Conservation (phyloP, 305 asterid species). For the Rubia balearica region DNA sequence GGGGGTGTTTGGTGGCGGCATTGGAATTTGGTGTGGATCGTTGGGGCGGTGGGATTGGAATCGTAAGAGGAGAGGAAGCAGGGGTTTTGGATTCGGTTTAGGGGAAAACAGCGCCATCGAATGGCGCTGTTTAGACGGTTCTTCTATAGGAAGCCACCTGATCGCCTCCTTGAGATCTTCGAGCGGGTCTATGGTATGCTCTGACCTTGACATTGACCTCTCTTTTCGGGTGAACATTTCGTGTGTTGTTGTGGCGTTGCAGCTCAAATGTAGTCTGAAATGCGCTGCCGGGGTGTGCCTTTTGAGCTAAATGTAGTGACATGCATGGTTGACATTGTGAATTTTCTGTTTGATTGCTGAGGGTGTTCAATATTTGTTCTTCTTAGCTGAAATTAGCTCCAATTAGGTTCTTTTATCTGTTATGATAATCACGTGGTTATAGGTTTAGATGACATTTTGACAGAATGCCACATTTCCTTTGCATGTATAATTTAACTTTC, state of each 20-base stretch:
- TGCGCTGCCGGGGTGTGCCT: background rate
- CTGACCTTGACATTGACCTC: constrained; percentile 8
- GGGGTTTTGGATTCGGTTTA: constrained; percentile 59
- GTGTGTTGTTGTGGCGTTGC: background rate
- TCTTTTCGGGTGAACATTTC: background rate
- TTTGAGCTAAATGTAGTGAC: background rate
- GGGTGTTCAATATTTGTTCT: background rate
- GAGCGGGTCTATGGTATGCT: constrained; percentile 85
- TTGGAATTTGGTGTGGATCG: constrained; percentile 24
- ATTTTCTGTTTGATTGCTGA: constrained; percentile 2
- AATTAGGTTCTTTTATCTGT: background rate
- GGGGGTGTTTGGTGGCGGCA: constrained; percentile 4
- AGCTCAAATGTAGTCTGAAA: constrained; percentile 9
- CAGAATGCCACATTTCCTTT: background rate
- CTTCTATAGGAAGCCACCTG: constrained; percentile 94
- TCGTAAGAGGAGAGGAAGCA: constrained; percentile 11
- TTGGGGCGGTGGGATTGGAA: constrained; percentile 24
- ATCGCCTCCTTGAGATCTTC: constrained; percentile 93
- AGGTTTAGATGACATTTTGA: background rate
- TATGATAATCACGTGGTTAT: background rate
- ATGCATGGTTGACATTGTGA: background rate
- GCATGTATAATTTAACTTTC: background rate
- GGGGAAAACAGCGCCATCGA: constrained; percentile 87
- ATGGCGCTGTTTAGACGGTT: constrained; percentile 99
- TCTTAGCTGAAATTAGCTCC: background rate